These are phyloP conservation scores for Lathyrus sativus DNA, from an alignment of 306 rosid species.

Conservation along the genomic window DNA sequence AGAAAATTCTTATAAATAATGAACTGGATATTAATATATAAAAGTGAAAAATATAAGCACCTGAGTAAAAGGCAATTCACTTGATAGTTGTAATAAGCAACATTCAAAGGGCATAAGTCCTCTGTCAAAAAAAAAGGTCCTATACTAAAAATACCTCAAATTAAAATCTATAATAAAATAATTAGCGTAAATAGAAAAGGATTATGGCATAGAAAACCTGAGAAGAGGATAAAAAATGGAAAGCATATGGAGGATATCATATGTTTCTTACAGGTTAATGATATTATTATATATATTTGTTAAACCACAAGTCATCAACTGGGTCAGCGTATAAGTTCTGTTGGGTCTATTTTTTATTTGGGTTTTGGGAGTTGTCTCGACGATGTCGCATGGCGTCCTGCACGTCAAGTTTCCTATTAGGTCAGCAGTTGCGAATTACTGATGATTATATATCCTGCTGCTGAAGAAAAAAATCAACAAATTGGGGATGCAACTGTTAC, in stretches of 20 bases:
- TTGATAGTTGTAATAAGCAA: conserved; percentile 24
- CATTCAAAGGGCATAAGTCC: background rate
- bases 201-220: background rate
- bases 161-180: background rate
- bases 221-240: conserved; percentile 13
- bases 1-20: conserved; percentile 28
- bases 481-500: background rate
- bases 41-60: conserved; percentile 25
- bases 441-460: background rate
- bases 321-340: background rate
- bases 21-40: conserved; percentile 26
- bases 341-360: background rate
- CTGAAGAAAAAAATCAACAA: background rate
- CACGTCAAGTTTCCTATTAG: background rate
- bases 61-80: conserved; percentile 13
- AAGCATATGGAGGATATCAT: background rate
- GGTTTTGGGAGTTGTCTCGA: background rate
- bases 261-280: conserved; percentile 20
- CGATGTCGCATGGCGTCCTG: background rate
- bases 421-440: background rate
- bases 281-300: conserved; percentile 6
- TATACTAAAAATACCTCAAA: conserved; percentile 17
- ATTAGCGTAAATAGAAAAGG: background rate
- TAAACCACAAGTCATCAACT: conserved; percentile 12
- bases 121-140: no score